phyloP scores from a whole-genome alignment of 2,329 filamentous ascomycete genomes.

The Colletotrichum sp. region DNA sequence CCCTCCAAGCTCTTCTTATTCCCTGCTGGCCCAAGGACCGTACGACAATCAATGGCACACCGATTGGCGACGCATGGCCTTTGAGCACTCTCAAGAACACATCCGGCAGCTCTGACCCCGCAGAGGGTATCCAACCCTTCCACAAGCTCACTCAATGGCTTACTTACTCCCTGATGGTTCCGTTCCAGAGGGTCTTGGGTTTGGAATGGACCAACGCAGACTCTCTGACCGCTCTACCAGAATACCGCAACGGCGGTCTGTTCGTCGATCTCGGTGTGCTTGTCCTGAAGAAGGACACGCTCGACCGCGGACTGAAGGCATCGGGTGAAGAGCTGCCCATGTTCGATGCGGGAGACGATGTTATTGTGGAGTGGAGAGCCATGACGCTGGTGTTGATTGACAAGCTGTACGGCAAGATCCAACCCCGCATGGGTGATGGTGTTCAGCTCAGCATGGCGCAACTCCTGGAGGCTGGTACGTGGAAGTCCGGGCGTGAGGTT shows the following conservation, averaged over 20 bases:
- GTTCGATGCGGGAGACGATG: conserved; percentile 65
- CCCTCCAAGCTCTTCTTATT: conserved; percentile 48
- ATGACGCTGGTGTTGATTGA: conserved; percentile 67
- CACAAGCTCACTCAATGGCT: conserved; percentile 97
- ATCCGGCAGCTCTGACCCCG: background rate
- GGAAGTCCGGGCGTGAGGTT: conserved; percentile 77
- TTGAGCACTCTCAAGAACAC: conserved; percentile 32
- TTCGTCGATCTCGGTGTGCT: conserved; percentile 85
- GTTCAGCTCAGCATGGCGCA: conserved; percentile 51
- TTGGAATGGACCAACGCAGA: conserved; percentile 83
- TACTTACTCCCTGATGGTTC: conserved; percentile 91
- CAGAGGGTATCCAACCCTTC: conserved; percentile 74
- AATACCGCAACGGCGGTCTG: conserved; percentile 91
- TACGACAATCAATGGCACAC: conserved; percentile 51
- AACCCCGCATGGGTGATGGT: conserved; percentile 36
- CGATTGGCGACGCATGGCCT: conserved; percentile 58
- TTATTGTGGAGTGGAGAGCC: conserved; percentile 70
- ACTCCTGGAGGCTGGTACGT: conserved; percentile 58
- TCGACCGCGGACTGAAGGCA: conserved; percentile 70
- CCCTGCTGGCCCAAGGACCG: conserved; percentile 55
- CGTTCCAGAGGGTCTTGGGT: conserved; percentile 81
- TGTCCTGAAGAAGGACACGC: conserved; percentile 73
- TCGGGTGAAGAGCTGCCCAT: conserved; percentile 59
- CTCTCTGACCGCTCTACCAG: conserved; percentile 84
- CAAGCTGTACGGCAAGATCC: conserved; percentile 53